A percentile compares a stretch with the other conserved stretches of the same genome.
Evolutionary conservation across 345 rosid species (phyloP).

Genomic region (Salix udensis): DNA sequence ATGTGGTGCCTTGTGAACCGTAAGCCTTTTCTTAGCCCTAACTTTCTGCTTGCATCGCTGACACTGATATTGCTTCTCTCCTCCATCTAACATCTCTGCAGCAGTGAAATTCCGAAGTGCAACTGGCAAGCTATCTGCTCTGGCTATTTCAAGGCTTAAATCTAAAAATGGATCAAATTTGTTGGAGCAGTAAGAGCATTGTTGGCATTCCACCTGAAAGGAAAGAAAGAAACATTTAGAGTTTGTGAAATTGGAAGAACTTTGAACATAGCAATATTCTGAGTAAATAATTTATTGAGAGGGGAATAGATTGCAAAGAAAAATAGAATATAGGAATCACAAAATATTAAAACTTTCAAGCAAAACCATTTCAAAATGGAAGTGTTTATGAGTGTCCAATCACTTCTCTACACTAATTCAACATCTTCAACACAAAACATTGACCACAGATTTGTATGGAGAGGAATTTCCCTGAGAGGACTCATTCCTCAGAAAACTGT

Average conservation of each 20-base stretch:
- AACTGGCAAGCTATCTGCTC: conserved; percentile 66
- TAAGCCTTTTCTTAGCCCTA: conserved; percentile 76
- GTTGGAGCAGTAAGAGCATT: conserved; percentile 74
- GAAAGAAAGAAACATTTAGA: not conserved
- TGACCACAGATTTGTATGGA: not conserved
- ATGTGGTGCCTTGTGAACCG: conserved; percentile 78
- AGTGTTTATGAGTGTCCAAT: not conserved
- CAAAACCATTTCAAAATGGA: not conserved
- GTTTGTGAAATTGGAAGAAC: not conserved
- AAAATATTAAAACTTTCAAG: not conserved
- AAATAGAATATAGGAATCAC: not conserved
- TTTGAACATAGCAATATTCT: not conserved
- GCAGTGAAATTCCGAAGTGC: conserved; percentile 79
- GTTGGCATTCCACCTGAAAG: conserved; percentile 69
- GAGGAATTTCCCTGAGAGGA: not conserved
- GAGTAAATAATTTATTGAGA: not conserved
- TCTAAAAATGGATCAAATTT: conserved; percentile 86
- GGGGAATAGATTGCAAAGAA: not conserved
- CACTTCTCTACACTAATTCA: not conserved
- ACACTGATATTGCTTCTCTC: conserved; percentile 85
- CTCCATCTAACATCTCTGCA: conserved; percentile 76
- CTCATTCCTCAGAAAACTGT: not conserved
- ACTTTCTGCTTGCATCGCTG: conserved; percentile 88
- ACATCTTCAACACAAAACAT: not conserved
- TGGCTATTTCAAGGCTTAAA: conserved; percentile 80